phyloP scores from a whole-genome alignment of 768 basidiomycete species.

The Boletus tomentosulus region DNA sequence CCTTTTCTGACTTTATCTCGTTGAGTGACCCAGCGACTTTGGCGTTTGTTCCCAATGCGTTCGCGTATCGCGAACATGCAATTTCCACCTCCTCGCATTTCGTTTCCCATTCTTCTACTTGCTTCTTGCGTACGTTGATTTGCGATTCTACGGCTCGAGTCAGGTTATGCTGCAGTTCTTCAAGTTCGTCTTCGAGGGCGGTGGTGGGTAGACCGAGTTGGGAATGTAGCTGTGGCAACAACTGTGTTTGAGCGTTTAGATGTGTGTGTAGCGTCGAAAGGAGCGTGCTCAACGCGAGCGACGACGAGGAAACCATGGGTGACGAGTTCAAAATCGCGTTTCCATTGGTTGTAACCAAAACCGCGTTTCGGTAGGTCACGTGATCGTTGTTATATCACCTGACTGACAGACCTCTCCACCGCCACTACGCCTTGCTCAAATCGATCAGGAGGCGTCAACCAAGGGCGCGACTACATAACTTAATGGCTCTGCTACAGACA shows the following conservation, averaged over 20 bases:
- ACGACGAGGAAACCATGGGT: conserved; percentile 30
- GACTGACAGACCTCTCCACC: conserved; percentile 5
- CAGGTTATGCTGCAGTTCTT: conserved; percentile 67
- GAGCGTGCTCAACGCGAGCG: conserved; percentile 53
- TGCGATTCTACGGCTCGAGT: conserved; percentile 72
- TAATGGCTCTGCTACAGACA: too few species aligned
- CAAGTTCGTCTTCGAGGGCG: conserved; percentile 78
- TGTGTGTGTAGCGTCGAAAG: conserved; percentile 75
- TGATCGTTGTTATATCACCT: conserved; percentile 27
- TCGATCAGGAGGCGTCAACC: too few species aligned
- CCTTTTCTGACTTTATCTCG: conserved; percentile 67
- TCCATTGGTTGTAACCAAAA: conserved; percentile 19
- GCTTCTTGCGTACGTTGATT: conserved; percentile 61
- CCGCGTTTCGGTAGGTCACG: conserved; percentile 20
- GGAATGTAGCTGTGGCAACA: conserved; percentile 76
- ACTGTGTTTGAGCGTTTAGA: conserved; percentile 75
- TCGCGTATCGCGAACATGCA: conserved; percentile 62
- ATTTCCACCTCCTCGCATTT: conserved; percentile 60
- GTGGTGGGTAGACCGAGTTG: conserved; percentile 80
- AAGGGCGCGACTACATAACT: too few species aligned
- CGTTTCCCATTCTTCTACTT: conserved; percentile 72
- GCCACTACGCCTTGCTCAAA: too few species aligned
- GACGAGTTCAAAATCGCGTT: conserved; percentile 8
- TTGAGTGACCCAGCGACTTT: conserved; percentile 61
- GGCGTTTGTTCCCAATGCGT: conserved; percentile 66